A percentile compares a stretch with the other conserved stretches of the same genome.
phyloP scores from a whole-genome alignment of 257 asterid genomes.

The Petunia secreta region DNA sequence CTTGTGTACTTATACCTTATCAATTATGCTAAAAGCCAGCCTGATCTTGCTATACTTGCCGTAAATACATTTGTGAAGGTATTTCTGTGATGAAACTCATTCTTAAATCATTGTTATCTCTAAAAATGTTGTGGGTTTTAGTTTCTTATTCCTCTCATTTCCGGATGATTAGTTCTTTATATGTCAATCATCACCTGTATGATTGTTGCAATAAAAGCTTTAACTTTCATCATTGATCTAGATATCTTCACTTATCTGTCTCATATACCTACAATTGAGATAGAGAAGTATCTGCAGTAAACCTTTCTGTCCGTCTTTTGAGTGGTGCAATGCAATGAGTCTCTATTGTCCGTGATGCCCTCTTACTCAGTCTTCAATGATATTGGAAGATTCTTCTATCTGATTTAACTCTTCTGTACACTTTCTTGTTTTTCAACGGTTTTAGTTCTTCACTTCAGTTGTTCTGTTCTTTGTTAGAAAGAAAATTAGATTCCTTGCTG shows the following conservation, averaged over 20 bases:
- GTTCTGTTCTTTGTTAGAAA: not conserved
- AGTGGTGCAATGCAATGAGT: slow-evolving; percentile 3
- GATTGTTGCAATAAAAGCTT: not conserved
- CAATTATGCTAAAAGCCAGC: slow-evolving; percentile 99
- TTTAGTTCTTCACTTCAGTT: not conserved
- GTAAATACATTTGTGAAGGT: slow-evolving; percentile 99
- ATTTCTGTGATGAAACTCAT: slow-evolving; percentile 27
- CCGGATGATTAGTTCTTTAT: not conserved
- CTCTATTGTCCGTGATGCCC: not conserved
- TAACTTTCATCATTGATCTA: not conserved
- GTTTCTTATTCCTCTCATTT: not conserved
- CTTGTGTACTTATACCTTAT: slow-evolving; percentile 96
- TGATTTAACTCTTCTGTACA: not conserved
- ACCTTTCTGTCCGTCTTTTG: not conserved
- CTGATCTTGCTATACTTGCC: slow-evolving; percentile 98
- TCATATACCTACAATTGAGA: not conserved
- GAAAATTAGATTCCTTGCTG: not conserved
- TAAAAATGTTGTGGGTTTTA: not conserved
- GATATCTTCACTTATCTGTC: not conserved
- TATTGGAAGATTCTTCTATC: not conserved
- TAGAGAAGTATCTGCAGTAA: not conserved
- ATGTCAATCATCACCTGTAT: not conserved
- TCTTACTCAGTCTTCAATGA: not conserved
- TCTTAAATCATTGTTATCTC: not conserved
- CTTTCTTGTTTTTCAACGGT: not conserved